These are phyloP conservation scores for Prunus mira DNA, from an alignment of 306 rosid genomes.

Conservation along the genomic window DNA sequence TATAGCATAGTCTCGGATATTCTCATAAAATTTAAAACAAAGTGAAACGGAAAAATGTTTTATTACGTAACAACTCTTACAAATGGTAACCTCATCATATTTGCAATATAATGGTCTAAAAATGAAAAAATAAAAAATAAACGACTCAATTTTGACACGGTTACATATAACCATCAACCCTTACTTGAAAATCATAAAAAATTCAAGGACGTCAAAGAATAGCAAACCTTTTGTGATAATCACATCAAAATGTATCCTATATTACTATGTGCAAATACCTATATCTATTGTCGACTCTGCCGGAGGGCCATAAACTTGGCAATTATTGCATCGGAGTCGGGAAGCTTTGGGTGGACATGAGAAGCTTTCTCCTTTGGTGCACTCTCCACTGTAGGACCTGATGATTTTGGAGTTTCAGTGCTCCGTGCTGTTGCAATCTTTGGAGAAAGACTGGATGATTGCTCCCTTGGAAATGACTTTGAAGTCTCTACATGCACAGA, in stretches of 20 bases:
- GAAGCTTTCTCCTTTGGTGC: conserved; percentile 41
- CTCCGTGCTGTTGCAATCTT: conserved; percentile 28
- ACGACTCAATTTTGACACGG: not conserved
- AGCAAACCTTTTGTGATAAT: conserved; percentile 7
- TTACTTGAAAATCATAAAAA: conserved; percentile 7
- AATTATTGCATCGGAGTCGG: conserved; percentile 65
- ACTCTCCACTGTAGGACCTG: conserved; percentile 24
- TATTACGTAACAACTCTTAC: not conserved
- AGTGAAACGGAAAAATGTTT: not conserved
- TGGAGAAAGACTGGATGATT: conserved; percentile 20
- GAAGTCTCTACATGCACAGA: conserved; percentile 23
- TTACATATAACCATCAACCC: conserved; percentile 15
- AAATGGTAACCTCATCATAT: not conserved
- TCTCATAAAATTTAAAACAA: not conserved
- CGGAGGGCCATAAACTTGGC: conserved; percentile 69
- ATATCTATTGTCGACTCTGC: conserved; percentile 40
- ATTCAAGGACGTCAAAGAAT: conserved; percentile 20
- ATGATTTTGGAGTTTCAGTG: conserved; percentile 31
- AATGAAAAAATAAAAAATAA: not conserved
- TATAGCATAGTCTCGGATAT: not conserved
- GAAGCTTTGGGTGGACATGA: conserved; percentile 90
- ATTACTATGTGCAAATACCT: conserved; percentile 18
- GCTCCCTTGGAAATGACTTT: conserved; percentile 27
- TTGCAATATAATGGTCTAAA: not conserved
- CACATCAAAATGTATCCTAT: conserved; percentile 20